These are phyloP conservation scores for Sporothrix pseudoabietina DNA, from an alignment of 2,329 filamentous ascomycete genomes.

Conservation along the genomic window DNA sequence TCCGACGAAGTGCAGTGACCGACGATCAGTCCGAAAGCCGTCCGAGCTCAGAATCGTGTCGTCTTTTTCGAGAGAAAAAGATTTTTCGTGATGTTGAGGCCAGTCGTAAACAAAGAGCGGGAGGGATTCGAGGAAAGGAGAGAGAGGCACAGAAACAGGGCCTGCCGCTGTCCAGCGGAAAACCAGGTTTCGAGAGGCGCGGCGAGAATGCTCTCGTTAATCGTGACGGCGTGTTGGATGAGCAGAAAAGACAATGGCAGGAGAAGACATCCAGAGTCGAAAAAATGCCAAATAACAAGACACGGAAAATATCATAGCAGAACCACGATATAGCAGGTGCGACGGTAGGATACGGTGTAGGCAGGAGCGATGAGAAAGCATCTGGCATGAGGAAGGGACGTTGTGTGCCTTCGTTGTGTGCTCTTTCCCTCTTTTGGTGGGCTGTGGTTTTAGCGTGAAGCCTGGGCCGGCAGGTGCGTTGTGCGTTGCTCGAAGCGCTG, in stretches of 20 bases:
- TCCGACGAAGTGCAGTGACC: neutral
- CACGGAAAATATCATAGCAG: conserved; percentile 19
- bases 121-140: neutral
- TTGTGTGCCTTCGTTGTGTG: conserved; percentile 13
- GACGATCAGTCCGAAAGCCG: neutral
- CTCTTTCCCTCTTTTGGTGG: conserved; percentile 11
- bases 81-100: neutral
- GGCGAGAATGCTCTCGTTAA: conserved; percentile 5
- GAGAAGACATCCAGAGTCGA: neutral
- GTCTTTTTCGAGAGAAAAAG: neutral
- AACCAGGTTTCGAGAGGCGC: neutral
- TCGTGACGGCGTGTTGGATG: neutral
- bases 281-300: conserved; percentile 23
- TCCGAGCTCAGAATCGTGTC: neutral
- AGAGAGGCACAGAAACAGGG: neutral
- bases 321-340: conserved; percentile 17
- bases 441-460: neutral
- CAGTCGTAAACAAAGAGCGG: conserved; percentile 11
- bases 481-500: conserved; percentile 16
- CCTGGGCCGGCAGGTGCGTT: conserved; percentile 18
- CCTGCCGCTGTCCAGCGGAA: neutral
- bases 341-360: neutral
- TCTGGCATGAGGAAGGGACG: conserved; percentile 23
- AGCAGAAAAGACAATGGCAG: neutral
- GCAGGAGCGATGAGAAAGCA: conserved; percentile 2